A percentile compares a stretch with the other conserved stretches of the same genome.
phyloP scores from a whole-genome alignment of 208 protist genomes.

The Acanthamoeba lenticulata region DNA sequence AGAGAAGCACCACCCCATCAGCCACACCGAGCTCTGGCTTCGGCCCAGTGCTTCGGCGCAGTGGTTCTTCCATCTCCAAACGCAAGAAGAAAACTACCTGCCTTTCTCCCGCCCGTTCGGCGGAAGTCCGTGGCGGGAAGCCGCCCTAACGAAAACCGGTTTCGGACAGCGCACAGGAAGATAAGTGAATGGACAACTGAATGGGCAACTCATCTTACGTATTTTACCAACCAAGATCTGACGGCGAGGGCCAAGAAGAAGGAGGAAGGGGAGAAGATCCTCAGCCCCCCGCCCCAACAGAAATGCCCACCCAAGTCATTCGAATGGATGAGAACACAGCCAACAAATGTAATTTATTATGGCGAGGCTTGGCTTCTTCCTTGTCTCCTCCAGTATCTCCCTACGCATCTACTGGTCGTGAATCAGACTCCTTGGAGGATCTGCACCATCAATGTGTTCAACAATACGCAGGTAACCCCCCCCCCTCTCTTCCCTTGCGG shows the following conservation, averaged over 20 bases:
- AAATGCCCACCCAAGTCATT: neutral
- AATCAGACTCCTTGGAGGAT: neutral
- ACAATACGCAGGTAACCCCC: neutral
- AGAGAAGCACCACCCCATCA: neutral
- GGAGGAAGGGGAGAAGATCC: neutral
- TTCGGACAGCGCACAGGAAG: too few species aligned
- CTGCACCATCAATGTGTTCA: neutral
- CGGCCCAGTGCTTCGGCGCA: too few species aligned
- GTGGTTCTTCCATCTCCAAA: neutral
- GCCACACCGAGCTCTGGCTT: too few species aligned
- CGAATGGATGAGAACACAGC: neutral
- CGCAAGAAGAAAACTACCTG: too few species aligned
- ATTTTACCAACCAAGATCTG: neutral
- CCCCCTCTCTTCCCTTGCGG: neutral
- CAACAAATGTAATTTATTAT: neutral
- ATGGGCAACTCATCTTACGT: slow-evolving; percentile 63
- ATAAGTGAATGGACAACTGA: too few species aligned
- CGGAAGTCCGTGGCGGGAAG: too few species aligned
- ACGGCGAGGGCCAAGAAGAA: neutral
- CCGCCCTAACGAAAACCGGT: too few species aligned
- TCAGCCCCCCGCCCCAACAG: neutral
- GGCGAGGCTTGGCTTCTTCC: neutral
- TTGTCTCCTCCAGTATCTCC: neutral
- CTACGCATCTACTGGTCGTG: neutral
- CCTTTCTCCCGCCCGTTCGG: neutral